Percentiles rank a stretch among this genome's conserved stretches.
Conservation (phyloP, 345 rosid species). For the Gossypium mustelinum region DNA sequence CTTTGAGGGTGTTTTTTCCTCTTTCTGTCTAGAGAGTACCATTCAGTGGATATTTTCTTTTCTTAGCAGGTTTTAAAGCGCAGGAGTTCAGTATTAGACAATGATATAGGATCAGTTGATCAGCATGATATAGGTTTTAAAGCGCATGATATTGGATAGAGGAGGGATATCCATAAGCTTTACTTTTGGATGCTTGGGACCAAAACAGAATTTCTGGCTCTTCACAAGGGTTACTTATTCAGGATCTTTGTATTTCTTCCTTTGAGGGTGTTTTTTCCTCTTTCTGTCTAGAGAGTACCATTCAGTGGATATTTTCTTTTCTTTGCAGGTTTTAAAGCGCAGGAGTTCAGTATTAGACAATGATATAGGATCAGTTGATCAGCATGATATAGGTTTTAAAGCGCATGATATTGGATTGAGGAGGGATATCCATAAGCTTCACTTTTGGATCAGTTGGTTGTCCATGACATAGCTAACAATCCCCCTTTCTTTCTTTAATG, state of each 20-base stretch:
- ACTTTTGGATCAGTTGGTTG: too few relatives aligned
- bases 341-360: slow-evolving; percentile 71
- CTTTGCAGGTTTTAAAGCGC: slow-evolving; percentile 64
- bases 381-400: too few relatives aligned
- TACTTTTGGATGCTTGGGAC: slow-evolving; percentile 31
- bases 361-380: slow-evolving; percentile 62
- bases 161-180: too few relatives aligned
- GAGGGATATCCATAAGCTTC: too few relatives aligned
- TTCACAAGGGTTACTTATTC: slow-evolving; percentile 42
- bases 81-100: slow-evolving; percentile 70
- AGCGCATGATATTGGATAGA: too few relatives aligned
- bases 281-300: neutral
- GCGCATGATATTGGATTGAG: too few relatives aligned
- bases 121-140: too few relatives aligned
- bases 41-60: slow-evolving; percentile 12
- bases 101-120: slow-evolving; percentile 63
- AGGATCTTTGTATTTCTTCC: neutral
- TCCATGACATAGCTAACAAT: too few relatives aligned
- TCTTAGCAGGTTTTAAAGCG: slow-evolving; percentile 64
- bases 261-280: neutral
- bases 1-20: neutral
- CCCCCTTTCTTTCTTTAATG: too few relatives aligned
- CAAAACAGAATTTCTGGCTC: slow-evolving; percentile 51
- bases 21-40: neutral
- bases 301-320: slow-evolving; percentile 12